These are phyloP conservation scores for Aureobasidium vineae DNA, from an alignment of 2,329 filamentous ascomycete species.

Conservation along the genomic window DNA sequence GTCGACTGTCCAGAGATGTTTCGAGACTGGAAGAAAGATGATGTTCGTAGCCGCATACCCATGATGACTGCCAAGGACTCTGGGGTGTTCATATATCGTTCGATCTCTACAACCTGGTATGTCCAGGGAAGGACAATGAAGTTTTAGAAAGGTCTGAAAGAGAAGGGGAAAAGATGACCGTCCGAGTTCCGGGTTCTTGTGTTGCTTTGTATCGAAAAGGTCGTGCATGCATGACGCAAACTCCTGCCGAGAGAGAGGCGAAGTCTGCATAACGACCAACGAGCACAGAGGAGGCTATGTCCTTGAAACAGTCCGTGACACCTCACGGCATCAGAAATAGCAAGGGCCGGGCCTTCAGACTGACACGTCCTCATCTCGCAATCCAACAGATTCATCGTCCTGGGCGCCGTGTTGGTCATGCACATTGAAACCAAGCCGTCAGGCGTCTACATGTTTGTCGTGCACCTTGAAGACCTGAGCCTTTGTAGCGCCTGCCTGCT, in stretches of 20 bases:
- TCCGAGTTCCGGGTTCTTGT: not conserved
- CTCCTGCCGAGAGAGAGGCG: conserved; percentile 17
- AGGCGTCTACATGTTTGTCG: not conserved
- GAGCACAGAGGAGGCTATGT: conserved; percentile 16
- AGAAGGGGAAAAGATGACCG: too few relatives aligned
- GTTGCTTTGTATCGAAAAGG: not conserved
- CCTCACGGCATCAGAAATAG: conserved; percentile 2
- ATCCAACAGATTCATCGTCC: not conserved
- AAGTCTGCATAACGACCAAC: conserved; percentile 23
- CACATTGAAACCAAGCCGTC: not conserved
- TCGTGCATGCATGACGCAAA: conserved; percentile 19
- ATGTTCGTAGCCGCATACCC: conserved; percentile 2
- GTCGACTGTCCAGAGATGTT: not conserved
- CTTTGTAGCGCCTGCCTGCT: not conserved
- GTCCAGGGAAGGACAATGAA: not conserved
- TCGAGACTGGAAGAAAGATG: conserved; percentile 4
- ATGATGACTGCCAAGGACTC: not conserved
- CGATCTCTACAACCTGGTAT: not conserved
- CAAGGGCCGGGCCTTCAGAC: not conserved
- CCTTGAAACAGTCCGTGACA: conserved; percentile 25
- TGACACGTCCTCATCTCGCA: conserved; percentile 11
- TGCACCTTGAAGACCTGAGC: not conserved
- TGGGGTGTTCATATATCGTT: not conserved
- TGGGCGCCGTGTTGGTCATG: not conserved
- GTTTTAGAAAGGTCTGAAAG: not conserved